Evolutionary conservation across 169 alveolate species (phyloP), one percentile per base, ranked within the genome.

Genomic region (Eimeria acervulina): DNA sequence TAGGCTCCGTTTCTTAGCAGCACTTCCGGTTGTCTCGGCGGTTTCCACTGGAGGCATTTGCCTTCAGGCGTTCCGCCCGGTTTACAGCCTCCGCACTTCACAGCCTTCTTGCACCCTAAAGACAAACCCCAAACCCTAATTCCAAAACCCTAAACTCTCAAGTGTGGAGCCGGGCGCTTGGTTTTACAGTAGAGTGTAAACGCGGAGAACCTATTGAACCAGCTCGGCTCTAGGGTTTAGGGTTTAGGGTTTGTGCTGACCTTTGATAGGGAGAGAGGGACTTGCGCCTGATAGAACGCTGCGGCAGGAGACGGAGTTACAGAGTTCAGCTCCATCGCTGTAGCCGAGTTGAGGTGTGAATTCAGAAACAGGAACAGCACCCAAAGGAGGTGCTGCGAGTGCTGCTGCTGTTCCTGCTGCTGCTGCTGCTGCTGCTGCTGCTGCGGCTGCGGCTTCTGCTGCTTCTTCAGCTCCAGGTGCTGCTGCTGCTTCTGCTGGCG

Each of bases 271-370:
- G 31, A 78, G 33, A 31, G 89, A 40, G 38, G 89, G 19, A 21
- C 63, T 36, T 6, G 89, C 89, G 28, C 89, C 89, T 1, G 89
- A 78, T 5, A 44, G 68, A 36, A 44, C 63, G 40, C 47, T 78
- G n/a, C 89, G 19, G 63, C 89, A 78, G 36, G 89, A 78, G 38
- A 78, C 38, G 33, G 89, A 78, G 33, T 78, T 12, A 17, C 89
- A 78, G 33, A 78, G 89, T 44, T 78, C 89, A 40, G 40, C 63
- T 6, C 89, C 89, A 44, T 78, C 89, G 8, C 66, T 59, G 40
- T 78, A 78, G 0, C 66, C 26, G 17, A 78, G 63, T 31, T 78
- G 89, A 5, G 89, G 89, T 3, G 47, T 26, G 40, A 78, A 42
- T 2, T 36, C 66, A 12, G 89, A 36, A 8, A 28, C 63, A 19